Evolutionary conservation across 345 rosid species (phyloP).

Genomic region (Eucalyptus curtisii): DNA sequence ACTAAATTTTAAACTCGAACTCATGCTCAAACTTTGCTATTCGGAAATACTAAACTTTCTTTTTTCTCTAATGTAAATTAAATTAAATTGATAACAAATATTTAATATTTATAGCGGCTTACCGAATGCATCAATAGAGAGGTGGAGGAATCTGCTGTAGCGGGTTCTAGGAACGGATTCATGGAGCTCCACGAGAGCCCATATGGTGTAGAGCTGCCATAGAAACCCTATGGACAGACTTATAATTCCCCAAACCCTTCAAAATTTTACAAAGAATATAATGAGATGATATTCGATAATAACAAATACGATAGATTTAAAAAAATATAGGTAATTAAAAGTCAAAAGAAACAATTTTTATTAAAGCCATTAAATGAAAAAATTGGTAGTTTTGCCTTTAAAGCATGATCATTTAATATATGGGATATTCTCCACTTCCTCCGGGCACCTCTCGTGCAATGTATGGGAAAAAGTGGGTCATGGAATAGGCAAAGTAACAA

Average conservation of each 20-base stretch:
- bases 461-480: background rate
- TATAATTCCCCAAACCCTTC: conserved; percentile 36
- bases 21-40: background rate
- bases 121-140: conserved; percentile 39
- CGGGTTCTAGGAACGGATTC: conserved; percentile 20
- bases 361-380: background rate
- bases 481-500: background rate
- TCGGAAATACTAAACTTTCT: background rate
- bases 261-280: background rate
- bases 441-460: background rate
- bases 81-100: background rate
- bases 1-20: background rate
- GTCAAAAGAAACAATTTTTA: background rate
- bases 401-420: background rate
- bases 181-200: conserved; percentile 37
- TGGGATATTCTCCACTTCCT: background rate
- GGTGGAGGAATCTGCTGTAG: conserved; percentile 41
- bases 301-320: background rate
- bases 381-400: background rate
- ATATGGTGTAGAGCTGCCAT: conserved; percentile 37
- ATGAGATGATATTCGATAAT: background rate
- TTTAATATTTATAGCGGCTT: background rate
- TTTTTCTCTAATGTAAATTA: background rate
- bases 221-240: conserved; percentile 8
- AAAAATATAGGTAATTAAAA: background rate